A percentile compares a stretch with the other conserved stretches of the same genome.
Conservation (phyloP, 441 rosid species). For the Eruca vesicaria region DNA sequence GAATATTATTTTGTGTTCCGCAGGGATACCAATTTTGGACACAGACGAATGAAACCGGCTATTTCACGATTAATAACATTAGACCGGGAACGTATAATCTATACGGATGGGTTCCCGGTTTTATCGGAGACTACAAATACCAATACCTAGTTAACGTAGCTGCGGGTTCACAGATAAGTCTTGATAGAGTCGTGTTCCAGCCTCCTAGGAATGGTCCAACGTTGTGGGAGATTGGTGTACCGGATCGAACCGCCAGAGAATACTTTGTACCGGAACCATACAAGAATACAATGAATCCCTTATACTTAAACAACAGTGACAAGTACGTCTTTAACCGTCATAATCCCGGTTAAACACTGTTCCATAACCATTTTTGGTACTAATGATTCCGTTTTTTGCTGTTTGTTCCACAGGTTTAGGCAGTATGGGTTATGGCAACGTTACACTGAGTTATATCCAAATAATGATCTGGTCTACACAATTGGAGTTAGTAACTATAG, state of each 20-base stretch:
- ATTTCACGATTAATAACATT: constrained; percentile 43
- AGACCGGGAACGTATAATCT: constrained; percentile 50
- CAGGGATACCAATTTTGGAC: constrained; percentile 62
- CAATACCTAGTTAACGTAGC: constrained; percentile 7
- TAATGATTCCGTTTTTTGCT: background rate
- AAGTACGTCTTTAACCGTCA: constrained; percentile 34
- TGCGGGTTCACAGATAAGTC: constrained; percentile 18
- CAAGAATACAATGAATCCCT: constrained; percentile 36
- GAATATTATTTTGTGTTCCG: background rate
- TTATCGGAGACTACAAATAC: constrained; percentile 44
- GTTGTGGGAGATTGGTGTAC: constrained; percentile 71
- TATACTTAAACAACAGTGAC: constrained; percentile 29
- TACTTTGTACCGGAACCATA: constrained; percentile 58
- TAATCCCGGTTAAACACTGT: background rate
- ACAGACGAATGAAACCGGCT: constrained; percentile 47
- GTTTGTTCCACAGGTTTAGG: constrained; percentile 31
- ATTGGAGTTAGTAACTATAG: constrained; percentile 32
- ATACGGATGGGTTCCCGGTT: constrained; percentile 60
- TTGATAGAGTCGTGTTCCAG: constrained; percentile 39
- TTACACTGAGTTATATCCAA: constrained; percentile 31
- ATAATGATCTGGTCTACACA: constrained; percentile 29
- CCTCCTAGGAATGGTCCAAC: constrained; percentile 75
- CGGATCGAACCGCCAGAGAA: constrained; percentile 62
- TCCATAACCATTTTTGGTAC: background rate
- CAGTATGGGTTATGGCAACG: constrained; percentile 37